These are phyloP conservation scores for Arthonia radiata DNA, from an alignment of 495 filamentous ascomycete genomes.

Conservation along the genomic window DNA sequence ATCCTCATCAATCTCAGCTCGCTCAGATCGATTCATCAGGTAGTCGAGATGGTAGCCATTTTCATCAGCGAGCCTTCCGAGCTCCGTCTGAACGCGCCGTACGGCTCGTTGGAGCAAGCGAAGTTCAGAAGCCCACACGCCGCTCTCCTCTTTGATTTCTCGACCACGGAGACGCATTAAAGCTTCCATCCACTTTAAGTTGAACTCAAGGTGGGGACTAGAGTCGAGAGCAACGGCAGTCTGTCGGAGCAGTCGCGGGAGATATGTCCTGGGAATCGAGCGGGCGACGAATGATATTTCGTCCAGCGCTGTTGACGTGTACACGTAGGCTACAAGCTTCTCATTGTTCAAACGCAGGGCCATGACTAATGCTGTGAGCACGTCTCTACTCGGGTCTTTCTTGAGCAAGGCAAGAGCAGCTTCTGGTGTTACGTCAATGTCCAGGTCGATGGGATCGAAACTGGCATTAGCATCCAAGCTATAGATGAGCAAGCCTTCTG, in stretches of 20 bases:
- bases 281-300: conserved; percentile 59
- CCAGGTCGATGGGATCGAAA: conserved; percentile 92
- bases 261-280: conserved; percentile 64
- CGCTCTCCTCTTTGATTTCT: conserved; percentile 54
- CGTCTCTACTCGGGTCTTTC: conserved; percentile 51
- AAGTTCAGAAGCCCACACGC: conserved; percentile 55
- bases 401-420: conserved; percentile 51
- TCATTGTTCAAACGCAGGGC: conserved; percentile 79
- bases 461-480: conserved; percentile 45
- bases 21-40: conserved; percentile 25
- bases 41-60: conserved; percentile 74
- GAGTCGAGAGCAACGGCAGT: conserved; percentile 74
- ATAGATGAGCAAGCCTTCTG: conserved; percentile 83
- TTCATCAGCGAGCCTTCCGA: conserved; percentile 45
- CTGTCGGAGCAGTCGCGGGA: conserved; percentile 55
- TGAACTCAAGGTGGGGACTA: conserved; percentile 80
- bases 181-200: conserved; percentile 75
- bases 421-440: conserved; percentile 70
- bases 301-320: conserved; percentile 51
- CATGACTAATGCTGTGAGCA: conserved; percentile 83
- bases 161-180: conserved; percentile 59
- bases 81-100: conserved; percentile 39
- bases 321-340: conserved; percentile 53
- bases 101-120: conserved; percentile 54
- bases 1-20: conserved; percentile 3